Base-by-base conservation (phyloP, 768 basidiomycete genomes). In the Russula griseocarnosa region DNA sequence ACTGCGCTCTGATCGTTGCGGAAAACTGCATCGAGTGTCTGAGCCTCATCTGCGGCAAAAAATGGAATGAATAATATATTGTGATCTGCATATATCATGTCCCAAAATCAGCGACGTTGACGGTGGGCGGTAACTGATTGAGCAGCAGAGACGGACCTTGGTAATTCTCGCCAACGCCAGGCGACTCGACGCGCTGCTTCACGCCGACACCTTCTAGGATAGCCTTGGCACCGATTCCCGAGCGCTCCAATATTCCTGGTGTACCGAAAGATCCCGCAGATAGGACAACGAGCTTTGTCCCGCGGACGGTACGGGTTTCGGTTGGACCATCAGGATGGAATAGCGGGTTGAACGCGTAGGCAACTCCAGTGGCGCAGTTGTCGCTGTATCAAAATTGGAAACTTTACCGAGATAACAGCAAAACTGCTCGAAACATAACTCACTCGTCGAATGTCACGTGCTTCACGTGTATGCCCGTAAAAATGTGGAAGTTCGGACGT, bases 161-260 rank as follows among this genome's bases (percentile, higher is more conserved):
- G 42, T 74, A 79, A 63, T 78, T 77, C 59, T 78, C 75, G 10
- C 80, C 80, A 2, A 81, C 79, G 0, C 79, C 78, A 24, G 76
- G 74, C 6, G 80, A 68, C 53, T 80, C 73, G 3, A 77, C 71
- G 2, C 75, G n/a, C 0, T 71, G 69, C 20, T 69, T 26, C 34
- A 81, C 66, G 0, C 72, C 73, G 20, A 66, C 66, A 16, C 69
- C 30, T 50, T 71, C 60, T 0, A 81, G 73, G 1, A 76, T 49
- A 0, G 67, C 66, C 51, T 63, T 64, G 6, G 71, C 64, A 2
- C 80, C 80, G 16, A 81, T 75, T 0, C 80, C 80, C 3, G 78
- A 84, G 3, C 85, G 76, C 68, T 86, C 82, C 8, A 87, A 77
- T 22, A 87, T 77, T 54, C 76, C 74, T 0, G 83, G 79, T 0